phyloP scores from a whole-genome alignment of 129 eudicot species.

The Glebionis coronaria region DNA sequence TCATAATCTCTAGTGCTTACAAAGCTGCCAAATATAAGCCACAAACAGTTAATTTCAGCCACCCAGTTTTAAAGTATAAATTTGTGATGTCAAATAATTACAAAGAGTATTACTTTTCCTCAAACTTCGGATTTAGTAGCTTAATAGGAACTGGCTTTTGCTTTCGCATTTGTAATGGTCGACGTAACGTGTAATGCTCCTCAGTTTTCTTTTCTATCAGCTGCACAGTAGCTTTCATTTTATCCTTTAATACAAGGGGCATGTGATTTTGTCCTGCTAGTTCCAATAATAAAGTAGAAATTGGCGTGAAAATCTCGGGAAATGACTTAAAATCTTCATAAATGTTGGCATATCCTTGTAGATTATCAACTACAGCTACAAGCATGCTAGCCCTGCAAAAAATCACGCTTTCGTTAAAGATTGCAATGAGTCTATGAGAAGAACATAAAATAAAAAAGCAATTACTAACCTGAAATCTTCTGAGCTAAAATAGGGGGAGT shows the following conservation, averaged over 20 bases:
- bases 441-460: background rate
- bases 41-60: conserved; percentile 1
- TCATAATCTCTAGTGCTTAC: conserved; percentile 95
- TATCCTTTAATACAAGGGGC: conserved; percentile 51
- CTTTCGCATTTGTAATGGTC: conserved; percentile 72
- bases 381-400: conserved; percentile 80
- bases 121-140: conserved; percentile 75
- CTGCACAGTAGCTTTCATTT: conserved; percentile 46
- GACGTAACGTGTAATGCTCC: conserved; percentile 69
- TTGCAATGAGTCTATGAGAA: background rate
- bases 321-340: conserved; percentile 66
- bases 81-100: background rate
- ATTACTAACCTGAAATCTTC: conserved; percentile 65
- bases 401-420: conserved; percentile 1
- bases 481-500: conserved; percentile 60
- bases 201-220: conserved; percentile 48
- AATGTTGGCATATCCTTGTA: conserved; percentile 57
- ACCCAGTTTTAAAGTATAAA: background rate
- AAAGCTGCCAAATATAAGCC: conserved; percentile 47
- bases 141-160: conserved; percentile 72
- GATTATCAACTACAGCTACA: conserved; percentile 57
- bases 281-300: conserved; percentile 45
- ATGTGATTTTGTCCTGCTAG: conserved; percentile 42
- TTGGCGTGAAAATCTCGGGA: conserved; percentile 75
- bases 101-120: conserved; percentile 59